Conservation (phyloP, 148 eudicot genomes). For the Gaultheria prostrata region DNA sequence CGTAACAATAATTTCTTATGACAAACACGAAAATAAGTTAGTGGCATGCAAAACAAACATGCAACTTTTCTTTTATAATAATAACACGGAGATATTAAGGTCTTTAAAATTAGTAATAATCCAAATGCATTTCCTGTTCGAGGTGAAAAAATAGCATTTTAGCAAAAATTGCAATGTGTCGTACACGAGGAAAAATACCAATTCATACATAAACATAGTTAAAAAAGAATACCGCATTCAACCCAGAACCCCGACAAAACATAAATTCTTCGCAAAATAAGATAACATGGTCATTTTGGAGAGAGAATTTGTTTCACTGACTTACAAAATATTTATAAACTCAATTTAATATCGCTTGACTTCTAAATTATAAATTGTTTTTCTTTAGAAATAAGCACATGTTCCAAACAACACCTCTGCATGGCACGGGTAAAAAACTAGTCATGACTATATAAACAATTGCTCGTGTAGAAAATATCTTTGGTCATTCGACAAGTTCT, state of each 20-base stretch:
- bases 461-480: neutral
- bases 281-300: neutral
- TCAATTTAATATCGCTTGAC: neutral
- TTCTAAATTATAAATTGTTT: neutral
- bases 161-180: no score
- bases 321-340: neutral
- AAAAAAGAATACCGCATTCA: neutral
- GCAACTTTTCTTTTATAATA: neutral
- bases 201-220: no score
- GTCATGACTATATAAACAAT: neutral
- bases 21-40: no score
- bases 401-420: neutral
- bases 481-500: neutral
- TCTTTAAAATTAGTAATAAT: no score
- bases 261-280: no score
- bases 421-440: no score
- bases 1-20: no score
- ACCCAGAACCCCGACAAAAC: neutral
- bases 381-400: neutral
- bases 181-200: no score
- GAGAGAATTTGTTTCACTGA: neutral
- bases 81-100: no score
- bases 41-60: neutral
- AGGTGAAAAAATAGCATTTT: no score
- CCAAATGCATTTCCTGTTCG: no score